These are phyloP conservation scores for Aureoboletus auriporus DNA, from an alignment of 768 basidiomycete species.

Conservation along the genomic window DNA sequence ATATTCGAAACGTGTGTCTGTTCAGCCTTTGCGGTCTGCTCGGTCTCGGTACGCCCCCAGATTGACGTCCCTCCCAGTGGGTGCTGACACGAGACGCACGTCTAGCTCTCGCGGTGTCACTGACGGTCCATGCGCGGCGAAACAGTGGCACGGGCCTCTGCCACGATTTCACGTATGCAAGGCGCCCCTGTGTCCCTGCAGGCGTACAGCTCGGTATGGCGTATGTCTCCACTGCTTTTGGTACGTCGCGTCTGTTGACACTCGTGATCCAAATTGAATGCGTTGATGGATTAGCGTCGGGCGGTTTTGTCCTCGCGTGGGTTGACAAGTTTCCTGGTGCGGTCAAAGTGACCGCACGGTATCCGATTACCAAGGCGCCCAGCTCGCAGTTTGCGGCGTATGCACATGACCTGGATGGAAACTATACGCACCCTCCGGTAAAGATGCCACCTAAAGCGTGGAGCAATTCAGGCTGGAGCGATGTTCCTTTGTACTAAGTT, in stretches of 20 bases:
- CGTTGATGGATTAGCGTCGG: conserved; percentile 10
- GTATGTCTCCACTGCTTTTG: conserved; percentile 23
- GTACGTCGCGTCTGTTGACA: conserved; percentile 16
- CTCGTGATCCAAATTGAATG: neutral
- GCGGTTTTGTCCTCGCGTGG: conserved; percentile 23
- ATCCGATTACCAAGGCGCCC: conserved; percentile 28
- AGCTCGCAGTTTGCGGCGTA: conserved; percentile 25
- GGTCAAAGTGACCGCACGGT: conserved; percentile 20
- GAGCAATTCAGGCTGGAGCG: conserved; percentile 19
- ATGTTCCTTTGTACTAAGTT: conserved; percentile 17
- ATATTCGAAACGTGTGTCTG: conserved; percentile 19
- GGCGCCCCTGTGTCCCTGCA: conserved; percentile 19
- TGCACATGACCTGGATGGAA: conserved; percentile 20
- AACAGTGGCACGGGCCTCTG: conserved; percentile 19
- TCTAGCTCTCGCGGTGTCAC: conserved; percentile 15
- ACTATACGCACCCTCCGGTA: conserved; percentile 11
- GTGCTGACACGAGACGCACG: neutral
- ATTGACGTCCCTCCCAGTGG: neutral
- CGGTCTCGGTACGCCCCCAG: conserved; percentile 11
- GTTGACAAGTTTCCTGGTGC: conserved; percentile 27
- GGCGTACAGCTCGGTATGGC: conserved; percentile 26
- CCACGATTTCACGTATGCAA: conserved; percentile 25
- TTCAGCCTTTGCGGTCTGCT: conserved; percentile 20
- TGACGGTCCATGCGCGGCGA: conserved; percentile 28
- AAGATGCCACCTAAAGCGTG: conserved; percentile 5